phyloP scores from a whole-genome alignment of 768 basidiomycete species.

The Russula ochroleuca region DNA sequence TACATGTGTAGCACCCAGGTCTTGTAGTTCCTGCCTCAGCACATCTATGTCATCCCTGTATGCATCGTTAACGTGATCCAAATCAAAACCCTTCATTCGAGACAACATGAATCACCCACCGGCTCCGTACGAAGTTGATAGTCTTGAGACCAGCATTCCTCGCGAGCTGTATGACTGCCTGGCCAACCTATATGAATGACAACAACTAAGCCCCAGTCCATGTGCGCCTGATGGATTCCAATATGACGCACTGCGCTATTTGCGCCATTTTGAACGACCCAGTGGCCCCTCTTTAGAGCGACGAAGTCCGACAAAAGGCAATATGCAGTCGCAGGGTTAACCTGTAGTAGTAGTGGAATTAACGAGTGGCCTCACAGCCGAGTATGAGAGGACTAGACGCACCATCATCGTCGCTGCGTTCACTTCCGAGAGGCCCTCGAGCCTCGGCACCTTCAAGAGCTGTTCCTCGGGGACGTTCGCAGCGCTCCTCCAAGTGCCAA shows the following conservation, averaged over 20 bases:
- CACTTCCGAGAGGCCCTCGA: constrained; percentile 47
- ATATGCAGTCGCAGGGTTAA: constrained; percentile 81
- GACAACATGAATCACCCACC: constrained; percentile 41
- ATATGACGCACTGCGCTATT: constrained; percentile 65
- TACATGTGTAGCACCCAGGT: constrained; percentile 71
- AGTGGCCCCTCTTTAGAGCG: constrained; percentile 60
- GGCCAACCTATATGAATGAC: constrained; percentile 54
- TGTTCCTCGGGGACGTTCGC: constrained; percentile 52
- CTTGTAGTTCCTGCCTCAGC: constrained; percentile 48
- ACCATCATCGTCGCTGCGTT: constrained; percentile 77
- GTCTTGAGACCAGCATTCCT: constrained; percentile 64
- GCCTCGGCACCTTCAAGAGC: constrained; percentile 55
- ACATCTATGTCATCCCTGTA: constrained; percentile 50
- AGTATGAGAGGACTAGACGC: constrained; percentile 23
- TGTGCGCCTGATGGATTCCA: not conserved
- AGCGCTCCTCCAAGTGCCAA: constrained; percentile 70
- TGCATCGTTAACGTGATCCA: not conserved
- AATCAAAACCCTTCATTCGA: not conserved
- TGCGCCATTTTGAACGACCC: constrained; percentile 82
- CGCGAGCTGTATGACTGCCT: constrained; percentile 86
- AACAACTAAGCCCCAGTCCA: not conserved
- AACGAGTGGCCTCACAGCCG: not conserved
- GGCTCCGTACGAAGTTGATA: constrained; percentile 73
- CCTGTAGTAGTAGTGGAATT: constrained; percentile 37
- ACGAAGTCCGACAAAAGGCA: constrained; percentile 76